Conservation (phyloP, 2,329 filamentous ascomycete species). For the Geosmithia morbida region DNA sequence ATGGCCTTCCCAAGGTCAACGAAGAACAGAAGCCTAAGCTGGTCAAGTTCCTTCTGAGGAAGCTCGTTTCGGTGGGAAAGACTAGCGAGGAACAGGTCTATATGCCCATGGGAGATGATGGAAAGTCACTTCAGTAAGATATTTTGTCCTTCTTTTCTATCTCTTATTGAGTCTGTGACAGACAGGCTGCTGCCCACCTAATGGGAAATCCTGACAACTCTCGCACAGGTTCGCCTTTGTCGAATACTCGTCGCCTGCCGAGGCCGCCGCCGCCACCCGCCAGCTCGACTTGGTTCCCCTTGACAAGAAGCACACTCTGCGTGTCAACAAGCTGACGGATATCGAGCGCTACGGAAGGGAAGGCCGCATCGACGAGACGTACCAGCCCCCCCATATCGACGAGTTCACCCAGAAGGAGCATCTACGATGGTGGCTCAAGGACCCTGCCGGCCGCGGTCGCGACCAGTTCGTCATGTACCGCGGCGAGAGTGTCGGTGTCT, state of each 20-base stretch:
- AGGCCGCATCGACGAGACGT: constrained; percentile 85
- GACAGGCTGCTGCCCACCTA: constrained; percentile 1
- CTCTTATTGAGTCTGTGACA: not conserved
- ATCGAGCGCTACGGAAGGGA: constrained; percentile 93
- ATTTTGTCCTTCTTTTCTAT: not conserved
- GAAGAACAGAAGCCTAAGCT: constrained; percentile 90
- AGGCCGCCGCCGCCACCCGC: constrained; percentile 81
- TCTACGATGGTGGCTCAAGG: constrained; percentile 81
- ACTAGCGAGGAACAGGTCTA: constrained; percentile 76
- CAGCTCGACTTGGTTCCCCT: constrained; percentile 75
- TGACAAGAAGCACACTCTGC: constrained; percentile 91
- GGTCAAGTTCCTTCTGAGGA: constrained; percentile 89
- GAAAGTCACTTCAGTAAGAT: constrained; percentile 69
- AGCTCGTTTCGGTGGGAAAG: constrained; percentile 73
- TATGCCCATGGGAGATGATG: constrained; percentile 86
- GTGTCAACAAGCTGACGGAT: constrained; percentile 96
- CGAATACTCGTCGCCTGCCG: constrained; percentile 81
- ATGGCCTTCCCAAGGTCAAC: constrained; percentile 79
- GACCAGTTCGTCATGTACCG: constrained; percentile 96
- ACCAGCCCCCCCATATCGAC: constrained; percentile 66
- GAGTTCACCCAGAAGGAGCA: constrained; percentile 89
- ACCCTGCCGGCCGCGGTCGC: constrained; percentile 62
- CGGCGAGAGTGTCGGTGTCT: constrained; percentile 82
- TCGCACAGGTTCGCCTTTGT: constrained; percentile 77
- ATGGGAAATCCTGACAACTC: not conserved